These are phyloP conservation scores for Xylaria castorea DNA, from an alignment of 495 filamentous ascomycete genomes.

Conservation along the genomic window DNA sequence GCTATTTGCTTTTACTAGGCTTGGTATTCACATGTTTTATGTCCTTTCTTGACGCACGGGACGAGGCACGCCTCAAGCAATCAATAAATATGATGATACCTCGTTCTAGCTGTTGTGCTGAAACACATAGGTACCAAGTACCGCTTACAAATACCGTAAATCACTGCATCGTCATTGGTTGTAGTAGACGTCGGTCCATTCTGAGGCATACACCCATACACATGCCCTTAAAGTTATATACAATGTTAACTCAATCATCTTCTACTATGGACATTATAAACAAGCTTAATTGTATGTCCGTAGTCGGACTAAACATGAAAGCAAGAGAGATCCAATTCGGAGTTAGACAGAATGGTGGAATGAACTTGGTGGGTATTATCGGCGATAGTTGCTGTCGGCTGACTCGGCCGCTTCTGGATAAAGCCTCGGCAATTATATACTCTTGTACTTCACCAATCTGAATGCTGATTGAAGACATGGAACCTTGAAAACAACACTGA, in stretches of 20 bases:
- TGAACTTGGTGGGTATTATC: neutral
- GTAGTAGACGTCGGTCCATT: neutral
- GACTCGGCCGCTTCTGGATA: conserved; percentile 20
- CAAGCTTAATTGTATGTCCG: neutral
- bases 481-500: neutral
- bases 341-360: neutral
- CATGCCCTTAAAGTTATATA: neutral
- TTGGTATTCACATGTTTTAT: conserved; percentile 10
- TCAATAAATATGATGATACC: neutral
- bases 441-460: neutral
- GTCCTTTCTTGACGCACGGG: neutral
- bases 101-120: neutral
- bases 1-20: neutral
- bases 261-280: neutral
- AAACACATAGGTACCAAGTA: neutral
- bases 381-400: conserved; percentile 20
- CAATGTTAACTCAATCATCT: neutral
- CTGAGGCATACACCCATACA: neutral
- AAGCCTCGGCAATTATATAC: conserved; percentile 22
- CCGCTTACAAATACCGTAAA: neutral
- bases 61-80: neutral
- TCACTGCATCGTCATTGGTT: conserved; percentile 2
- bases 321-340: neutral
- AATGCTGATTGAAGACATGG: neutral
- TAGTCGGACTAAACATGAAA: neutral